phyloP scores from a whole-genome alignment of 2,329 filamentous ascomycete species.

The Eutypella sp. region DNA sequence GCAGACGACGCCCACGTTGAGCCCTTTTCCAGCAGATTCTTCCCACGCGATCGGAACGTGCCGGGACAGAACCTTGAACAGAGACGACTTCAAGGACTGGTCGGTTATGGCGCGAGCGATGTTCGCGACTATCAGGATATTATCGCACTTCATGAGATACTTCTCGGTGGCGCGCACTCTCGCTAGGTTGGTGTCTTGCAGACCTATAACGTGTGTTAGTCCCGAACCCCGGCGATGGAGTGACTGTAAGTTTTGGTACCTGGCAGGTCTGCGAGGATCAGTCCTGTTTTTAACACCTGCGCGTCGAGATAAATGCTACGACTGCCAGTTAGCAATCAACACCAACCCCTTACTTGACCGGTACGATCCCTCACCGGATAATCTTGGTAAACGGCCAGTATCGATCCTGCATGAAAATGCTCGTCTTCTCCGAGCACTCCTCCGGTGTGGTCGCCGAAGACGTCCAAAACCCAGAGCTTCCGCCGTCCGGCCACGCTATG shows the following conservation, averaged over 20 bases:
- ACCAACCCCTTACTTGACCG: not conserved
- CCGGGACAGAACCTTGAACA: conserved; percentile 22
- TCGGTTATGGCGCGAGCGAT: conserved; percentile 29
- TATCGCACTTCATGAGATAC: conserved; percentile 30
- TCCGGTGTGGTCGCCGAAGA: conserved; percentile 24
- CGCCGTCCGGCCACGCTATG: conserved; percentile 26
- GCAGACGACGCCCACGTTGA: conserved; percentile 29
- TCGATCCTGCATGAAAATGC: conserved; percentile 26
- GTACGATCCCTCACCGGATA: conserved; percentile 21
- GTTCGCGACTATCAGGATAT: conserved; percentile 29
- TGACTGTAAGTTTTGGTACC: conserved; percentile 11
- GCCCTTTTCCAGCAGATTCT: conserved; percentile 14
- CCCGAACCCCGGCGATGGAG: not conserved
- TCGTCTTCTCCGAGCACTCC: conserved; percentile 25
- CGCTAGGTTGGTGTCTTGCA: conserved; percentile 31
- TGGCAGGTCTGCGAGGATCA: conserved; percentile 31
- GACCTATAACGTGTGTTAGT: conserved; percentile 9
- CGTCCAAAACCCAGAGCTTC: conserved; percentile 21
- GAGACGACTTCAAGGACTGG: conserved; percentile 27
- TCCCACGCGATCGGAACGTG: conserved; percentile 26
- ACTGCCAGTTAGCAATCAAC: not conserved
- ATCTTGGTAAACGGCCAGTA: conserved; percentile 33
- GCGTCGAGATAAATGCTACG: conserved; percentile 26
- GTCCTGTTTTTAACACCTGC: conserved; percentile 25
- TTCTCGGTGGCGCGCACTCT: conserved; percentile 29